Evolutionary conservation across 768 basidiomycete species (phyloP), one percentile per base, ranked within the genome.

Genomic region (Boletus sp.): DNA sequence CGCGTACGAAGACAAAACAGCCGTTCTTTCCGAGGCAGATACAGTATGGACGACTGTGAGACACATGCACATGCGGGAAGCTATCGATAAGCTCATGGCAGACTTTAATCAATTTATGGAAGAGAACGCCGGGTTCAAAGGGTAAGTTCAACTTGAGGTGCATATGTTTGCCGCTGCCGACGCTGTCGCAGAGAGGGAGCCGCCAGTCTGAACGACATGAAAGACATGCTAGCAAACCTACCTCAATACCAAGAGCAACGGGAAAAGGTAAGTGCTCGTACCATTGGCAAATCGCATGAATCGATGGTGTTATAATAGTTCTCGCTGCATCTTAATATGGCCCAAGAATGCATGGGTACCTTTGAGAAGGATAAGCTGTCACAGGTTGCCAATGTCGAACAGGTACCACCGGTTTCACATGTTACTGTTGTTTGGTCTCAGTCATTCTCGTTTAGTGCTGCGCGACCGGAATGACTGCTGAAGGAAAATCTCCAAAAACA

Each of bases 51-150:
- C 89, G 35, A 85, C 88, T 44, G 84, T 98, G 55, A 87, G 96
- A 57, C 97, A 98, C 70, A 86, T 97, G 85, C 97, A 99, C 72
- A 99, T 99, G 94, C 86, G 92, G 48, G 97, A 99, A 74, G 92
- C 95, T 2, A 95, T 98, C 64, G 93, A 98, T 77, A 97, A 92
- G 72, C 80, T 99, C 47, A 96, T 97, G 90, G 83, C 82, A 14
- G 93, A 98, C 75, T 98, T 99, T 74, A 94, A 93, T 70, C 86
- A 89, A 67, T 98, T 98, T 70, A 78, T 95, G 71, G 83, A 87
- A 66, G 97, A 98, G 63, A 91, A 98, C 70, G 93, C 93, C 1
- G 95, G 93, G 1, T 97, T 97, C 74, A 89, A 90, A 65, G 92
- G 93, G 89, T 93, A 65, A 52, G 83, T 68, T 18, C 7, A 17